phyloP scores from a whole-genome alignment of 345 rosid species.

The Linum usitatissimum region DNA sequence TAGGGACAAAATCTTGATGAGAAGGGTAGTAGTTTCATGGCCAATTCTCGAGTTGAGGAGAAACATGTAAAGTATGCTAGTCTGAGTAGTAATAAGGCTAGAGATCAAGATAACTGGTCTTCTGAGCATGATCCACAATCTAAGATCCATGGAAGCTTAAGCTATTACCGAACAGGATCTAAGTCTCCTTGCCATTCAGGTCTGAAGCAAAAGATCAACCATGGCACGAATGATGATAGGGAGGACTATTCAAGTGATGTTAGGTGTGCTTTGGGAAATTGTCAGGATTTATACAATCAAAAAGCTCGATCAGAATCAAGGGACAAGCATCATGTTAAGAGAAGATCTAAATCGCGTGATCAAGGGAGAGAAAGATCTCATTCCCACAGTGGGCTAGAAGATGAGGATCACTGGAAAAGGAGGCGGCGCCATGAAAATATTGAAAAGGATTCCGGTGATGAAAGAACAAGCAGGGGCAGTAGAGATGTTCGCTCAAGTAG shows the following conservation, averaged over 20 bases:
- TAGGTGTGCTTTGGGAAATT: slow-evolving; percentile 31
- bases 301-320: slow-evolving; percentile 25
- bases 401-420: slow-evolving; percentile 29
- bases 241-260: slow-evolving; percentile 16
- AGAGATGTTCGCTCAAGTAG: slow-evolving; percentile 28
- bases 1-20: slow-evolving; percentile 27
- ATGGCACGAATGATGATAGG: slow-evolving; percentile 19
- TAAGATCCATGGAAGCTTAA: slow-evolving; percentile 31
- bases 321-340: slow-evolving; percentile 28
- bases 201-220: slow-evolving; percentile 26
- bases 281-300: slow-evolving; percentile 22
- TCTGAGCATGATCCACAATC: slow-evolving; percentile 12
- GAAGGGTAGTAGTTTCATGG: slow-evolving; percentile 4
- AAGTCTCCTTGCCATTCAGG: slow-evolving; percentile 25
- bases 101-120: slow-evolving; percentile 12
- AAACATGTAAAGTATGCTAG: slow-evolving; percentile 9
- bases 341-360: slow-evolving; percentile 40
- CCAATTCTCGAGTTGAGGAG: not conserved
- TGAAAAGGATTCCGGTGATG: slow-evolving; percentile 25
- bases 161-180: slow-evolving; percentile 14
- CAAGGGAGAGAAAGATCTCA: slow-evolving; percentile 43
- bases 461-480: slow-evolving; percentile 18
- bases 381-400: slow-evolving; percentile 34
- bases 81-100: slow-evolving; percentile 9
- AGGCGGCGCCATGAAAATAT: slow-evolving; percentile 20